Evolutionary conservation across 1,139 yeast species (phyloP), one percentile per base, ranked within the genome.

Genomic region (Candida glucosophila): DNA sequence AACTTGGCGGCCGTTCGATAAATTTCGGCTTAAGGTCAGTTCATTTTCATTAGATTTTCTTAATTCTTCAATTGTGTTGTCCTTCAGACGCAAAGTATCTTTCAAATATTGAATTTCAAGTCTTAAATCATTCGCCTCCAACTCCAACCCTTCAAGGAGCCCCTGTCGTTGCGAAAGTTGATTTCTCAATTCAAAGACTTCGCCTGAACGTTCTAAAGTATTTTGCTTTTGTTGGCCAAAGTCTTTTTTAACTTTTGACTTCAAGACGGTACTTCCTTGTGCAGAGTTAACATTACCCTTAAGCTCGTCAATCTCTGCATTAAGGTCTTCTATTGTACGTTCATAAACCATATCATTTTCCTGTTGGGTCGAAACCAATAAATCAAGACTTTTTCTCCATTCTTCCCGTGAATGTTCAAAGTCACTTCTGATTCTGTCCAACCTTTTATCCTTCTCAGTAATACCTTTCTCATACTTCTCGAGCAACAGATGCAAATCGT

Each of bases 341-440:
- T 57, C 63, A 30, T 55, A 60, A 31, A 50, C 49, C 12, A 37
- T 39, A 30, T 60, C 67, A 24, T 56, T 55, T 28, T 63, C 68
- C 29, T 58, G 67, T 31, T 63, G 67, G 5, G 64, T 55, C 19
- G 47, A 44, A 12, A 58, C 71, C 47, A 75, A 57, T 20, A 71
- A 52, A 33, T 70, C 77, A 29, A 75, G 60, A 19, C 73, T 73
- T 25, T 63, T 69, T 27, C 77, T 47, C 56, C 78, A 58, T 37
- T 75, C 79, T 28, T 66, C 68, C 21, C 78, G 51, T 22, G 77
- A 78, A 11, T 49, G 44, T 25, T 72, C 77, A 27, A 68, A 65
- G 17, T 55, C 63, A n/a, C 44, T 45, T 38, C 60, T 61, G 31
- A 61, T 71, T 30, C 57, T 63, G 10, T 41, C 36, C 27, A 71